A percentile compares a stretch with the other conserved stretches of the same genome.
These are phyloP conservation scores for Kluyveromyces starmeri DNA, from an alignment of 805 yeast species.

Conservation along the genomic window DNA sequence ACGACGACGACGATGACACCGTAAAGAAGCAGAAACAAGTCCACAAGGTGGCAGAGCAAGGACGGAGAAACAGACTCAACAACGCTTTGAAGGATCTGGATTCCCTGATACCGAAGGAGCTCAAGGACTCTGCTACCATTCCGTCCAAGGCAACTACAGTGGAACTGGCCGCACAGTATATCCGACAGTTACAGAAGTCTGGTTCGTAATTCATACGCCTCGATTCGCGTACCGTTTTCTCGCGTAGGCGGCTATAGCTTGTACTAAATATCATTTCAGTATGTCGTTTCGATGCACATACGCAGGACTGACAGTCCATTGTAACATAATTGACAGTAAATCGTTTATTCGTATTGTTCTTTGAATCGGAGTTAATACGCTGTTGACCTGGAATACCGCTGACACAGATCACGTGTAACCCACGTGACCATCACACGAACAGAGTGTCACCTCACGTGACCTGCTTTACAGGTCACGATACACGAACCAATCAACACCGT, in stretches of 20 bases:
- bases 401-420: no score
- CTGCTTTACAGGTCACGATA: no score
- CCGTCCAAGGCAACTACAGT: conserved; percentile 95
- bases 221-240: neutral
- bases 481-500: no score
- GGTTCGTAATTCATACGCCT: neutral
- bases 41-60: conserved; percentile 94
- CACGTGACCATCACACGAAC: no score
- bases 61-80: conserved; percentile 88
- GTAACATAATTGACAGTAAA: no score
- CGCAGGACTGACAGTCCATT: neutral
- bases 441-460: no score
- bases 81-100: conserved; percentile 72
- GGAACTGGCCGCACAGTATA: conserved; percentile 74
- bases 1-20: conserved; percentile 13
- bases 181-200: conserved; percentile 32
- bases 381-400: no score
- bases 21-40: conserved; percentile 26
- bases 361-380: no score
- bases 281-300: conserved; percentile 1
- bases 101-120: conserved; percentile 51
- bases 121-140: conserved; percentile 48
- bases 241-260: neutral
- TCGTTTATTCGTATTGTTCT: no score
- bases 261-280: no score